A percentile compares a stretch with the other conserved stretches of the same genome.
These are phyloP conservation scores for Neoarthrinium moseri DNA, from an alignment of 2,329 filamentous ascomycete genomes.

Conservation along the genomic window DNA sequence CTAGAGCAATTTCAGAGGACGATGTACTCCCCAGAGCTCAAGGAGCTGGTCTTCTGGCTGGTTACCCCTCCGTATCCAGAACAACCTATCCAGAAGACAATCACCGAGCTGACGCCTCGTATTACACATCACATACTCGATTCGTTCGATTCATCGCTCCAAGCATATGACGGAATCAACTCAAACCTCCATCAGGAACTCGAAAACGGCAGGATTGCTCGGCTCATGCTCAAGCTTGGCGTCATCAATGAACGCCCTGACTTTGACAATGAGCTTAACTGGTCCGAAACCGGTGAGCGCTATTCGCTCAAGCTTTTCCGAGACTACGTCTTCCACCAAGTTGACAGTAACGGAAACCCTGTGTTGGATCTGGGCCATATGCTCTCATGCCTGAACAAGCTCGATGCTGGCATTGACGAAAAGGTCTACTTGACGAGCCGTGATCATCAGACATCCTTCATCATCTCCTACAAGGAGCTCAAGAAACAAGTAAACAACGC, in stretches of 20 bases:
- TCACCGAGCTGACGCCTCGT: conserved; percentile 75
- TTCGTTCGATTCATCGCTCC: conserved; percentile 75
- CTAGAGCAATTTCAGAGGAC: conserved; percentile 74
- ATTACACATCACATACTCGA: conserved; percentile 77
- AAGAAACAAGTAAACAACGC: conserved; percentile 62
- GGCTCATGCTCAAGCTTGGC: conserved; percentile 78
- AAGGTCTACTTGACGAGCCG: conserved; percentile 81
- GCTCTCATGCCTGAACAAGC: conserved; percentile 80
- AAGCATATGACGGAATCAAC: conserved; percentile 72
- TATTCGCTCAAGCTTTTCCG: conserved; percentile 94
- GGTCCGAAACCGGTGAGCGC: conserved; percentile 90
- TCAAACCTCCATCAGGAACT: conserved; percentile 75
- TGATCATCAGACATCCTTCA: conserved; percentile 85
- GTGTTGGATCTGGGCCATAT: conserved; percentile 88
- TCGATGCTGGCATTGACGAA: conserved; percentile 88
- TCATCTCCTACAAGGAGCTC: conserved; percentile 88
- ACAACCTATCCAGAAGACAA: conserved; percentile 57
- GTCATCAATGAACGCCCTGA: conserved; percentile 89
- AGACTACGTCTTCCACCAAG: conserved; percentile 96
- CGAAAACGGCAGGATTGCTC: conserved; percentile 83
- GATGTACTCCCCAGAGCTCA: conserved; percentile 71
- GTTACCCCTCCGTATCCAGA: conserved; percentile 59
- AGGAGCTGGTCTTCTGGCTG: conserved; percentile 80
- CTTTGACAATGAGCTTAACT: conserved; percentile 71
- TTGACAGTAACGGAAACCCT: conserved; percentile 79